Evolutionary conservation across 164 flowering plant genomes (phyloP), one percentile per base, ranked within the genome.

Genomic region (Berberis vulgaris): DNA sequence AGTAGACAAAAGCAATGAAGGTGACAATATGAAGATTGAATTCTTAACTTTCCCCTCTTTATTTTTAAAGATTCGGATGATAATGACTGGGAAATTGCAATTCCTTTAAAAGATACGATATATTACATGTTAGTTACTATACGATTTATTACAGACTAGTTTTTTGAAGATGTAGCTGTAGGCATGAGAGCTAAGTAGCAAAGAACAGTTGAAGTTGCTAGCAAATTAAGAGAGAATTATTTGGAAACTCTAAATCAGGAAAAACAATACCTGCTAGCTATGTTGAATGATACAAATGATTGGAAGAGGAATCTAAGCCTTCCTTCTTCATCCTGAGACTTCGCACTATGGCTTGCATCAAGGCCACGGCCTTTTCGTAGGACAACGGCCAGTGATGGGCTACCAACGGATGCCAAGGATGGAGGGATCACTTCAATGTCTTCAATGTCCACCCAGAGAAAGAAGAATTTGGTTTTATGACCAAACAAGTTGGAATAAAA

Each of bases 361-460:
- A 81, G 60, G 62, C 92, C 97, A 59, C 83, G 79, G 44, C 83
- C 95, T 61, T 80, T 80, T 13, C 74, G 76, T 61, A 90, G 80
- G 63, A 80, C 59, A 41, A 90, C 77, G 55, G 79, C 78, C 63
- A 88, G 65, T 5, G 81, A 68, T 52, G 95, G 97, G 76, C 87
- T 84, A 43, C 97, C 97, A 40, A 88, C 74, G 26, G 97, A 80
- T 3, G 86, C 66, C 43, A 84, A 68, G 46, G 95, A 80, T 2
- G 95, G 91, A 9, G 88, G 79, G 6, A 74, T 78, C 65, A 82
- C 82, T 70, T 82, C 82, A 65, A 90, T 77, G 65, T 86, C 89
- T 58, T 90, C 89, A 67, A 90, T 80, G 73, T 88, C 95, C 66
- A 86, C 97, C 97, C 95, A 86, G 2, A 90, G 82, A 64, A 87